Evolutionary conservation across 768 basidiomycete genomes (phyloP), one percentile per base, ranked within the genome.

Genomic region (Boletus sp.): DNA sequence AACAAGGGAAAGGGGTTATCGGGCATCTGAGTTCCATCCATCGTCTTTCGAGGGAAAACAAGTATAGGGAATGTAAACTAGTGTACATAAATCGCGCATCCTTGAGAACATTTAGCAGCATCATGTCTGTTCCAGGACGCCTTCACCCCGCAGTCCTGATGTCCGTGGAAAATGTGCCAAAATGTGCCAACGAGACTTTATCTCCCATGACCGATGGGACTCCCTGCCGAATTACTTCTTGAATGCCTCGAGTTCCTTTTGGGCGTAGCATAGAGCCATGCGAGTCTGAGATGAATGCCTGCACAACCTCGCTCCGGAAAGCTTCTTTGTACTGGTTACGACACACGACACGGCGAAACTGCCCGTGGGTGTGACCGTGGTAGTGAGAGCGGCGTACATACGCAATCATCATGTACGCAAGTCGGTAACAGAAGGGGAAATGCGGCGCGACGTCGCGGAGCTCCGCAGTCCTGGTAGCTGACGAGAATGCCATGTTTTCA

Each of bases 1-100:
- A 79, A 45, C 62, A 73, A 66, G 50, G 77, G 78, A 37, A 78
- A 72, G 67, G 73, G 74, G 3, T 37, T 61, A 56, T 55, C 62
- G 53, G 78, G 78, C 20, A 64, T 77, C 40, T 77, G 63, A 76
- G 47, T 4, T 24, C 36, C 28, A 28, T 20, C 18, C 20, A 18
- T 44, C 46, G 17, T 44, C 32, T 41, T 37, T 20, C 20, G 32
- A 40, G 10, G 37, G 40, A n/a, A 47, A 35, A 30, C 12, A 45
- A 40, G 36, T 4, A 30, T 1, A 36, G 37, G 28, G 47, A 54
- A 51, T 64, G 67, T 69, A 69, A 56, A 29, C n/a, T 64, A 60
- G 47, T 54, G 51, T 61, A 59, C 46, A 45, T 15, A 39, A 29
- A 50, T 10, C 14, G 40, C 9, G 36, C 61, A 47, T 52, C 17